phyloP scores from a whole-genome alignment of 768 basidiomycete species.

The Auricularia heimuer region DNA sequence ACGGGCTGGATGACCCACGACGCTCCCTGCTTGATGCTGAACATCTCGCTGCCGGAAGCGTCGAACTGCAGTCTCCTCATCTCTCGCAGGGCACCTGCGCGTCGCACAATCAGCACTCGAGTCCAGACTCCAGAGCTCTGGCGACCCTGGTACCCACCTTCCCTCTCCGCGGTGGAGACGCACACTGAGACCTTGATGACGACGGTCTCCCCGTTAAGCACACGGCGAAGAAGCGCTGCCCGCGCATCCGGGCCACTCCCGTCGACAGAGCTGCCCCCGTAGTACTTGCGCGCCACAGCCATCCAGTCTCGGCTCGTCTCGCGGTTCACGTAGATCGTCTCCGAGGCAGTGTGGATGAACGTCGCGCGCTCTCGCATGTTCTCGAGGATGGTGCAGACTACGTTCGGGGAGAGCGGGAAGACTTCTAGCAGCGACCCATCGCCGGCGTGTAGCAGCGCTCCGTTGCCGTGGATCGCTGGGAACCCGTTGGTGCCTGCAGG shows the following conservation, averaged over 20 bases:
- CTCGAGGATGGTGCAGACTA: conserved; percentile 2
- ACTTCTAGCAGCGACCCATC: neutral
- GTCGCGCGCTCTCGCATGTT: conserved; percentile 2
- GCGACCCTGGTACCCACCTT: neutral
- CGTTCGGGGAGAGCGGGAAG: neutral
- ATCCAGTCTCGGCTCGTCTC: conserved; percentile 7
- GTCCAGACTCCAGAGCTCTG: neutral
- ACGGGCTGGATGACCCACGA: conserved; percentile 7
- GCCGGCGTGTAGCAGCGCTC: conserved; percentile 6
- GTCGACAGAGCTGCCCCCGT: conserved; percentile 1
- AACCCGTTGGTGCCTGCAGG: neutral
- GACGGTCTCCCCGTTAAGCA: conserved; percentile 1
- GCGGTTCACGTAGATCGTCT: neutral
- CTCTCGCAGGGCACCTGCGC: neutral
- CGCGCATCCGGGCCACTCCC: neutral
- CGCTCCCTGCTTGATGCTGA: conserved; percentile 2
- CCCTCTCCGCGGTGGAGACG: neutral
- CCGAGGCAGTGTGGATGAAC: conserved; percentile 6
- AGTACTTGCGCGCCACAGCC: conserved; percentile 5
- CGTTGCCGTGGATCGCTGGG: conserved; percentile 8
- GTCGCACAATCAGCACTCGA: neutral
- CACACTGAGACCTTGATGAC: conserved; percentile 8
- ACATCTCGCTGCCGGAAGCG: neutral
- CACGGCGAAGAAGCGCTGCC: neutral
- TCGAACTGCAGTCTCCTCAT: neutral